phyloP scores from a whole-genome alignment of 148 eudicot species.

The Silene uniflora region DNA sequence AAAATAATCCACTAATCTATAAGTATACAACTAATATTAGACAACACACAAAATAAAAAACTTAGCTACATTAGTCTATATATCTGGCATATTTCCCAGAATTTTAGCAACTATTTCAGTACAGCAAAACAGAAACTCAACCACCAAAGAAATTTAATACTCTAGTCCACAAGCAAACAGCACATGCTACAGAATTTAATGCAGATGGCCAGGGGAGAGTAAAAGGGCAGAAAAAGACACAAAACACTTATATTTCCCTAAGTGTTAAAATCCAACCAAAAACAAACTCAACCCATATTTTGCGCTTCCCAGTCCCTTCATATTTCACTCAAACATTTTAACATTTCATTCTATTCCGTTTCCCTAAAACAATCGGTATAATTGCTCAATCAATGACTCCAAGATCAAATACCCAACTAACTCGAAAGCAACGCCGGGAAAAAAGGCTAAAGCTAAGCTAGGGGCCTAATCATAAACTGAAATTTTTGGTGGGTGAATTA shows the following conservation, averaged over 20 bases:
- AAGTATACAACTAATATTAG: too few relatives aligned
- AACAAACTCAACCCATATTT: neutral
- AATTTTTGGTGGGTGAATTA: neutral
- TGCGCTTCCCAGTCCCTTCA: neutral
- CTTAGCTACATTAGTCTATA: neutral
- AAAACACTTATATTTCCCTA: neutral
- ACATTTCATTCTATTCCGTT: too few relatives aligned
- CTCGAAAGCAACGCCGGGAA: neutral
- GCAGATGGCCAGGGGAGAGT: neutral
- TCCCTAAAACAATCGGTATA: too few relatives aligned
- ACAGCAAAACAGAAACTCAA: conserved; percentile 12
- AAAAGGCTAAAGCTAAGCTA: neutral
- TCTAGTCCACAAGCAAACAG: conserved; percentile 7
- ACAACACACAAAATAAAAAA: too few relatives aligned
- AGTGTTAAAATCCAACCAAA: neutral
- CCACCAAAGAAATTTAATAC: conserved; percentile 10
- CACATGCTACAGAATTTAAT: neutral
- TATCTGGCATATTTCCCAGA: neutral
- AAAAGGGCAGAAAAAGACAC: conserved; percentile 1
- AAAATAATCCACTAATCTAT: neutral
- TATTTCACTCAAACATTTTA: neutral
- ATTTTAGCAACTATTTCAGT: conserved; percentile 14
- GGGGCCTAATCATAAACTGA: neutral
- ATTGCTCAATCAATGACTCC: neutral
- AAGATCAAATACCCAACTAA: neutral